Conservation (phyloP, 2,329 filamentous ascomycete genomes). For the Cladosporium sp. region DNA sequence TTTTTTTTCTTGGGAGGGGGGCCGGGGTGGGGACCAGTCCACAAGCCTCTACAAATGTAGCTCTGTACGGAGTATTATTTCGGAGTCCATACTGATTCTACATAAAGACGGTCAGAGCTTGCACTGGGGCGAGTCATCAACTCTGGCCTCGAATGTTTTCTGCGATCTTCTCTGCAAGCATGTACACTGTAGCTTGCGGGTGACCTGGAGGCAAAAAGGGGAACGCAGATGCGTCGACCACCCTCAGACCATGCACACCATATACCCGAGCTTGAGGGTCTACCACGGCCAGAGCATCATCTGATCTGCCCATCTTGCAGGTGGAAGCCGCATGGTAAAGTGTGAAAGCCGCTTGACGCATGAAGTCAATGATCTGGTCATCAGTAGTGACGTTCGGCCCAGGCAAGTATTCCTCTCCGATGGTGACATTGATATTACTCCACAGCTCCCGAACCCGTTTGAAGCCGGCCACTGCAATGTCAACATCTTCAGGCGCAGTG, state of each 20-base stretch:
- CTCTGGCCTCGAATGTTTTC: neutral
- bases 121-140: too few relatives aligned
- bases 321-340: constrained; percentile 15
- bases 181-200: constrained; percentile 21
- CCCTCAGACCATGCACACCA: constrained; percentile 20
- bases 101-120: too few relatives aligned
- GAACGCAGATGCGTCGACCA: constrained; percentile 23
- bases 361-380: constrained; percentile 13
- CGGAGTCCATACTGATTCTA: too few relatives aligned
- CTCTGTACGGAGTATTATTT: too few relatives aligned
- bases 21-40: too few relatives aligned
- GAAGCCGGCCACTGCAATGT: constrained; percentile 30
- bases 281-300: constrained; percentile 21
- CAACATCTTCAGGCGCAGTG: constrained; percentile 28
- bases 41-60: too few relatives aligned
- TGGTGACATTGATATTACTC: constrained; percentile 22
- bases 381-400: constrained; percentile 18
- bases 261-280: constrained; percentile 20
- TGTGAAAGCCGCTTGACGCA: constrained; percentile 6
- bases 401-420: constrained; percentile 28
- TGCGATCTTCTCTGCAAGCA: constrained; percentile 10
- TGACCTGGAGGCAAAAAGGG: constrained; percentile 24
- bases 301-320: constrained; percentile 19
- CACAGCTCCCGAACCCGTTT: constrained; percentile 30
- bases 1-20: too few relatives aligned